Evolutionary conservation across 2,329 filamentous ascomycete genomes (phyloP).

Genomic region (Blastomyces emzantsi): DNA sequence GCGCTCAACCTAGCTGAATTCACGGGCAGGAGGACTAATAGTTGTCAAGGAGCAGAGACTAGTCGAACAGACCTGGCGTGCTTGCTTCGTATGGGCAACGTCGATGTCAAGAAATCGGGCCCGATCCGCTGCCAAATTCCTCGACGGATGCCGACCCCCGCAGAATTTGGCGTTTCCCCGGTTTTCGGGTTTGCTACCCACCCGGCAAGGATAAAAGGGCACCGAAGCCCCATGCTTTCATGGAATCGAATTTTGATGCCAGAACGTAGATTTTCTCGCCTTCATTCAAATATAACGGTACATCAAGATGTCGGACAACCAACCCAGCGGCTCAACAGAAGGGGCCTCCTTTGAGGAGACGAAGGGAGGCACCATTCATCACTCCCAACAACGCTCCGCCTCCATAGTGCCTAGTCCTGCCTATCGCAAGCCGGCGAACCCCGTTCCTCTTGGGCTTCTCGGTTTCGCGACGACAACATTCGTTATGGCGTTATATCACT

Average conservation of each 20-base stretch:
- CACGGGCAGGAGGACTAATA: neutral
- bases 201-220: neutral
- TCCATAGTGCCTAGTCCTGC: conserved; percentile 13
- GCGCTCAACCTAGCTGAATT: neutral
- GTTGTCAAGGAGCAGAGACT: neutral
- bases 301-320: neutral
- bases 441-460: conserved; percentile 51
- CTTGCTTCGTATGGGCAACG: neutral
- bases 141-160: neutral
- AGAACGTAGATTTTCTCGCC: neutral
- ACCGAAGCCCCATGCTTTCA: neutral
- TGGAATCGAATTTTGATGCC: neutral
- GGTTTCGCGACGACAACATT: conserved; percentile 60
- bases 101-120: neutral
- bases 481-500: conserved; percentile 44
- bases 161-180: neutral
- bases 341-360: neutral
- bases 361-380: neutral
- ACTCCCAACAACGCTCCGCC: conserved; percentile 8
- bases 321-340: neutral
- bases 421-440: conserved; percentile 39
- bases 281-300: neutral
- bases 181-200: neutral
- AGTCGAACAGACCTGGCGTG: neutral
- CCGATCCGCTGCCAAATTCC: neutral